Evolutionary conservation across 2,329 filamentous ascomycete genomes (phyloP).

Genomic region (Talaromyces sp.): DNA sequence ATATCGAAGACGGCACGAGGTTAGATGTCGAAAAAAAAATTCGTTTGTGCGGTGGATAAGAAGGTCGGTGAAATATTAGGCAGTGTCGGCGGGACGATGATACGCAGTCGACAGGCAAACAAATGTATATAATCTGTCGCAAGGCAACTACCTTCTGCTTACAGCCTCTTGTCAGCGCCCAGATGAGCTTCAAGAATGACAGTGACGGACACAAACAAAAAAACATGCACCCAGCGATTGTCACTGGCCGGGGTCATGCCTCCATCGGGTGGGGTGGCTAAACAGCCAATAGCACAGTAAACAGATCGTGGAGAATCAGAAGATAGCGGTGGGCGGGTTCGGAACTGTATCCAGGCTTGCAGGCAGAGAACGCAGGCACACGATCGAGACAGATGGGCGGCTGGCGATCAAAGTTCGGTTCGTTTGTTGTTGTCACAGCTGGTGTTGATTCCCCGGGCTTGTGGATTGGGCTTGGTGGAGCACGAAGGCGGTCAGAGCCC

Average conservation of each 20-base stretch:
- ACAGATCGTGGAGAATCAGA: neutral
- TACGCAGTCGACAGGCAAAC: neutral
- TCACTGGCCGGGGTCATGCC: constrained; percentile 14
- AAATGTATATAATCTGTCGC: neutral
- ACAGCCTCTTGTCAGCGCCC: neutral
- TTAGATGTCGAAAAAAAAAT: neutral
- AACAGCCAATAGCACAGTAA: constrained; percentile 6
- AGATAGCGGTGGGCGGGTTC: neutral
- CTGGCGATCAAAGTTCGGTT: neutral
- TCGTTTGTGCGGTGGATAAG: neutral
- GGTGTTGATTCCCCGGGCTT: constrained; percentile 9
- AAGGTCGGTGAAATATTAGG: neutral
- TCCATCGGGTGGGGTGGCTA: constrained; percentile 13
- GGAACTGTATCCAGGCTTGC: neutral
- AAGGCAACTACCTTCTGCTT: neutral
- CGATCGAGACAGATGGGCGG: neutral
- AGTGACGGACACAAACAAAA: constrained; percentile 2
- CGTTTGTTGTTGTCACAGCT: neutral
- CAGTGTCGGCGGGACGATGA: neutral
- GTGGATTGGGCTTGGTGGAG: constrained; percentile 7
- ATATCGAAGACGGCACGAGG: neutral
- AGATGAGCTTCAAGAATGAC: neutral
- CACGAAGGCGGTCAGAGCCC: constrained; percentile 7
- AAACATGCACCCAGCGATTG: constrained; percentile 10
- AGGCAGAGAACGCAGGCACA: neutral